phyloP scores from a whole-genome alignment of 441 rosid genomes.

The Biscutella laevigata region DNA sequence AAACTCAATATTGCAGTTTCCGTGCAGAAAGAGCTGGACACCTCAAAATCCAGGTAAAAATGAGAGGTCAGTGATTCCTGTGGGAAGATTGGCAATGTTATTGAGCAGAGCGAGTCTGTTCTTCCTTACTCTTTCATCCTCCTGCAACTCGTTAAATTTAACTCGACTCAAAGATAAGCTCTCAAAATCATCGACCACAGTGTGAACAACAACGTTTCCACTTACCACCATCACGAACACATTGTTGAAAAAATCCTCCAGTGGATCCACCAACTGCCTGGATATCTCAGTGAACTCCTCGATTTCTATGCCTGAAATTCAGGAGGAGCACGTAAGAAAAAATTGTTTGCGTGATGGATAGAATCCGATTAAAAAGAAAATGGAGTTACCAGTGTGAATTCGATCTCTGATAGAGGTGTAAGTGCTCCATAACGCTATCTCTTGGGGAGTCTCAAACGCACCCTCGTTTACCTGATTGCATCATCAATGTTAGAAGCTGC shows the following conservation, averaged over 20 bases:
- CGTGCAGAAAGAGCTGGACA: not conserved
- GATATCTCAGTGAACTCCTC: constrained; percentile 72
- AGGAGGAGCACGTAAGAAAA: not conserved
- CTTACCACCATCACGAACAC: constrained; percentile 99
- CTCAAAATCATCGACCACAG: not conserved
- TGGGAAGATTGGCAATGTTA: constrained; percentile 69
- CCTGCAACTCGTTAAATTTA: constrained; percentile 37
- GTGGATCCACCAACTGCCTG: constrained; percentile 55
- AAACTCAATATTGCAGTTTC: no score
- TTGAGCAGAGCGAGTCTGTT: constrained; percentile 78
- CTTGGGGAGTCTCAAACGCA: constrained; percentile 67
- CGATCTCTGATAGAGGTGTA: constrained; percentile 46
- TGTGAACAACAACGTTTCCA: constrained; percentile 5
- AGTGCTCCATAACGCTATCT: constrained; percentile 61
- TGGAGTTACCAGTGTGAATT: constrained; percentile 49
- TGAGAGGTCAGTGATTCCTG: constrained; percentile 71
- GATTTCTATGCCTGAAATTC: constrained; percentile 50
- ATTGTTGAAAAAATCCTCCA: constrained; percentile 77
- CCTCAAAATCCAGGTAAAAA: constrained; percentile 78
- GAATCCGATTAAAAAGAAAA: constrained; percentile 4
- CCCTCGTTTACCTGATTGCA: constrained; percentile 66
- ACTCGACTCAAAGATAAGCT: not conserved
- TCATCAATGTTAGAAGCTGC: constrained; percentile 13
- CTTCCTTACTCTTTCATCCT: constrained; percentile 60
- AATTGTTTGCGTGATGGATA: not conserved